phyloP scores from a whole-genome alignment of 768 basidiomycete genomes.

The Hirschioporus abietinus region DNA sequence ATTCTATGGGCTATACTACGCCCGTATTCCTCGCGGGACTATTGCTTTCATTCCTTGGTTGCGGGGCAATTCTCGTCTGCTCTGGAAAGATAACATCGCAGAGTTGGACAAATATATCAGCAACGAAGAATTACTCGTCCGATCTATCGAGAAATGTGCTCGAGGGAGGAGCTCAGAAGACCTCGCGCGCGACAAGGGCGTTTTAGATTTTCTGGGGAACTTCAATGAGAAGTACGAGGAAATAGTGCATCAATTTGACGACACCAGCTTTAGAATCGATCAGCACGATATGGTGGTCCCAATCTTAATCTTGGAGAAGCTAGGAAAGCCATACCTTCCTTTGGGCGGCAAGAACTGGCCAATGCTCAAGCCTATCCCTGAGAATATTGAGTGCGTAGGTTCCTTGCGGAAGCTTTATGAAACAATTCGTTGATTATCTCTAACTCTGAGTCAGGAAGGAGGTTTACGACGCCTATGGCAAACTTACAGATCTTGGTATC shows the following conservation, averaged over 20 bases:
- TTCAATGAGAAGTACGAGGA: not conserved
- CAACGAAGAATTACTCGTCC: not conserved
- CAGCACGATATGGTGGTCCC: not conserved
- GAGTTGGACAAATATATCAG: not conserved
- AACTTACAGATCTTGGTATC: not conserved
- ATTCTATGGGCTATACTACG: constrained; percentile 7
- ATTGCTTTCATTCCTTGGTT: constrained; percentile 2
- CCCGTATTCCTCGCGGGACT: not conserved
- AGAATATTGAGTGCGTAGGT: not conserved
- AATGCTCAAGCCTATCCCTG: not conserved
- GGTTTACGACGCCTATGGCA: not conserved
- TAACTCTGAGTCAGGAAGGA: not conserved
- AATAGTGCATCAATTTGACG: not conserved
- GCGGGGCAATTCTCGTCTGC: not conserved
- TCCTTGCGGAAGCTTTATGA: too few relatives aligned
- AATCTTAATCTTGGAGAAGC: not conserved
- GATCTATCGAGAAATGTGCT: not conserved
- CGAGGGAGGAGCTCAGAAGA: not conserved
- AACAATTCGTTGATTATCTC: not conserved
- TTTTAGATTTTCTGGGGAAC: not conserved
- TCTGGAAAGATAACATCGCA: not conserved
- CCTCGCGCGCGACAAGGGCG: not conserved
- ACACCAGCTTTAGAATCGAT: not conserved
- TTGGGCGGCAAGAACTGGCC: not conserved
- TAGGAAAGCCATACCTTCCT: not conserved